These are phyloP conservation scores for Rhytidiadelphus loreus DNA, from an alignment of 225 moss, liverwort and hornwort species.

Conservation along the genomic window DNA sequence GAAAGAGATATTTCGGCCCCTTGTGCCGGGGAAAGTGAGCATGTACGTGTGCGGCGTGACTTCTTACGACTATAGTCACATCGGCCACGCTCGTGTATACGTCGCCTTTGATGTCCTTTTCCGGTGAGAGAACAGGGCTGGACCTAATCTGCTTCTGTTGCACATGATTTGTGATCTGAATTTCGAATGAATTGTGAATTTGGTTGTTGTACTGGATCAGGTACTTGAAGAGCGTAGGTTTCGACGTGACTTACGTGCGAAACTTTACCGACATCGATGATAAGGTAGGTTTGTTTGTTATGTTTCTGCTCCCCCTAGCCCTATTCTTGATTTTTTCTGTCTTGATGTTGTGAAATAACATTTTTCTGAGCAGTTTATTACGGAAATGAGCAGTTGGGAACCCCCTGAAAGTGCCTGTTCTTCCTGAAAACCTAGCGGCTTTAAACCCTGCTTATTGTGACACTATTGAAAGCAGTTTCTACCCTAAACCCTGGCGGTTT, in stretches of 20 bases:
- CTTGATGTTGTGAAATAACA: neutral
- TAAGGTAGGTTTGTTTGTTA: conserved; percentile 45
- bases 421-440: neutral
- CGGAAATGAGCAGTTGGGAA: neutral
- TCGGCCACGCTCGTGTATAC: conserved; percentile 95
- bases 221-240: conserved; percentile 71
- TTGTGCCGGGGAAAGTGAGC: conserved; percentile 83
- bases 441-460: neutral
- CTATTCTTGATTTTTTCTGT: neutral
- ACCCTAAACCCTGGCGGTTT: neutral
- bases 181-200: neutral
- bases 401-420: neutral
- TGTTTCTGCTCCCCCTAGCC: neutral
- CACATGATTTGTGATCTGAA: neutral
- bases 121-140: conserved; percentile 29
- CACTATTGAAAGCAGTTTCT: neutral
- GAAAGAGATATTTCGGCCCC: conserved; percentile 70
- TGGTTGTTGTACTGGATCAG: conserved; percentile 18
- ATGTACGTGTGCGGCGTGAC: conserved; percentile 99
- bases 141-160: neutral
- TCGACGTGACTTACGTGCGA: conserved; percentile 84
- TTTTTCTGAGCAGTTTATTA: neutral
- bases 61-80: conserved; percentile 92
- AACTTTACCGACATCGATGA: conserved; percentile 98
- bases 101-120: conserved; percentile 94